Percentiles rank a stretch among this genome's conserved stretches.
Evolutionary conservation across 352 stramenopile species (phyloP).

Genomic region (Globisporangium cylindrosporum): DNA sequence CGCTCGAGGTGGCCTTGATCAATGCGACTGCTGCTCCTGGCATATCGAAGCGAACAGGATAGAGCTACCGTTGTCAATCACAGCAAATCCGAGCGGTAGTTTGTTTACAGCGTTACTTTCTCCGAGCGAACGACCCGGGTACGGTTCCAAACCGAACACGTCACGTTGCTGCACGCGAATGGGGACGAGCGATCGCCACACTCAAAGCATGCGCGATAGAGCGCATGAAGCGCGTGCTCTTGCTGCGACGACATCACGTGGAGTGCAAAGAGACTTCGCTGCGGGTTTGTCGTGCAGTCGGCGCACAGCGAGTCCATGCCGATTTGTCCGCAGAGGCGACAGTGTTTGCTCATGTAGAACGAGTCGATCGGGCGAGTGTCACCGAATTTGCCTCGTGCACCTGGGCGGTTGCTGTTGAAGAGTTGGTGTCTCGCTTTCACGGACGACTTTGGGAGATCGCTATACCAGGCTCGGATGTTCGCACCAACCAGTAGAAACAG

Average conservation of each 20-base stretch:
- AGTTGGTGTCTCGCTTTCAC: constrained; percentile 55
- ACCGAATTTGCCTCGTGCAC: constrained; percentile 15
- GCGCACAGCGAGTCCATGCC: constrained; percentile 50
- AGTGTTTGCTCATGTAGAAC: constrained; percentile 85
- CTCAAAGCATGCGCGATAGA: constrained; percentile 40
- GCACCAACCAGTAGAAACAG: constrained; percentile 78
- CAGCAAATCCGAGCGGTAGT: no score
- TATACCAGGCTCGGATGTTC: constrained; percentile 77
- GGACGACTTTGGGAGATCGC: constrained; percentile 46
- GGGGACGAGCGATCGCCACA: constrained; percentile 57
- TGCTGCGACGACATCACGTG: constrained; percentile 38
- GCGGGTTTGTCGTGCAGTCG: constrained; percentile 47
- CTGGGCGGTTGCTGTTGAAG: constrained; percentile 16
- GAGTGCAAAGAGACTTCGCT: constrained; percentile 67
- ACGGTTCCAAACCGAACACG: constrained; percentile 69
- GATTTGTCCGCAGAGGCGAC: constrained; percentile 64
- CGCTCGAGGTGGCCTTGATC: neutral
- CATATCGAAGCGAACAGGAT: neutral
- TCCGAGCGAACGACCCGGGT: constrained; percentile 38
- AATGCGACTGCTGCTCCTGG: neutral
- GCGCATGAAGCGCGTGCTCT: constrained; percentile 35
- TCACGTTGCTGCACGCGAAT: constrained; percentile 45
- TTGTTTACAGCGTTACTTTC: constrained; percentile 30
- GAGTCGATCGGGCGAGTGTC: constrained; percentile 64
- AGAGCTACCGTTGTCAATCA: no score